Percentiles rank a stretch among this genome's conserved stretches.
Conservation (phyloP, 306 rosid genomes). For the Vicia sativa region DNA sequence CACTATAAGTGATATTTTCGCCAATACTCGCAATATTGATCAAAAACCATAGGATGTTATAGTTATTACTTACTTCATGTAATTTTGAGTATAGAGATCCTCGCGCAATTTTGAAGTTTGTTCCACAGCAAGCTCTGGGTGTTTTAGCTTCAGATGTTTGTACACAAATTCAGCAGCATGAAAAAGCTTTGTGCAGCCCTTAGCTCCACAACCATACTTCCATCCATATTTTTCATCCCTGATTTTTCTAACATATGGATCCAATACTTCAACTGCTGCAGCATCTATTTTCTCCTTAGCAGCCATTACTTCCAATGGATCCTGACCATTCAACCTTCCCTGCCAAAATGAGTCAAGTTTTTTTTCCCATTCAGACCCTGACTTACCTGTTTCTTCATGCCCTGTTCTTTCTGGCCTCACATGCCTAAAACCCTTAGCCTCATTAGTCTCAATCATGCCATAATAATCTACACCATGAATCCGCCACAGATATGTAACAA, state of each 20-base stretch:
- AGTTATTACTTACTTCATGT: conserved; percentile 80
- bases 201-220: conserved; percentile 99
- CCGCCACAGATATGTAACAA: conserved; percentile 92
- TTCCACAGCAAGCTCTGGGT: conserved; percentile 83
- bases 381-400: conserved; percentile 50
- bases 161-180: conserved; percentile 97
- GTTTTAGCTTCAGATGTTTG: conserved; percentile 93
- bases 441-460: conserved; percentile 86
- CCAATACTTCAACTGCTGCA: conserved; percentile 80
- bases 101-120: conserved; percentile 83
- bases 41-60: conserved; percentile 6
- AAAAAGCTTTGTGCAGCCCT: conserved; percentile 98
- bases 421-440: conserved; percentile 89
- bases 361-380: conserved; percentile 88
- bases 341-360: conserved; percentile 86
- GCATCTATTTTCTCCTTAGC: conserved; percentile 97
- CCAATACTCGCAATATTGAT: conserved; percentile 2
- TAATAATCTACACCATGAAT: conserved; percentile 95
- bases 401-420: conserved; percentile 72
- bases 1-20: conserved; percentile 41
- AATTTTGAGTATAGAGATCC: conserved; percentile 87
- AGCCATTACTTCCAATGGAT: conserved; percentile 91
- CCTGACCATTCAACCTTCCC: conserved; percentile 85
- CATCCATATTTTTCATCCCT: conserved; percentile 99
- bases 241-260: conserved; percentile 88